Evolutionary conservation across 2,329 filamentous ascomycete species (phyloP), one percentile per base, ranked within the genome.

Genomic region (Paracoccidioides brasiliensis): DNA sequence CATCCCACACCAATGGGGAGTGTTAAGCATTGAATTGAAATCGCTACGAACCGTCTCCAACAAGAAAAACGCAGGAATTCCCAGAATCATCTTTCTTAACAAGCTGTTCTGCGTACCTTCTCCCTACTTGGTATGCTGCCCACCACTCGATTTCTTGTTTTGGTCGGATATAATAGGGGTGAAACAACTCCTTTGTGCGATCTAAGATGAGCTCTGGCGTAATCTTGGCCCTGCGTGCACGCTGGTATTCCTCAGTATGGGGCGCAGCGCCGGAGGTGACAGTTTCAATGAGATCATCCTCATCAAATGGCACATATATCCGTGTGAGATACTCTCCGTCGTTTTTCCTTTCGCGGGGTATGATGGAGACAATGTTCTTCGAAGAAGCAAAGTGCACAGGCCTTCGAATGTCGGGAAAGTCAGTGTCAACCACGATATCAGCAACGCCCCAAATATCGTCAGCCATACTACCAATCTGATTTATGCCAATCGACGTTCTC

Each of bases 351-450:
- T 88, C 85, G 30, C 85, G 77, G 0, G 86, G 86, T 56, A 91
- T 90, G 4, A 90, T 83, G 81, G 90, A 86, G 64, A 90, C 83
- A 15, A 85, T 88, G 1, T 86, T 86, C 56, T 84, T 76, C 48
- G 81, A 76, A 3, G 85, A 88, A 66, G 89, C 86, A 57, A 90
- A 86, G 0, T 84, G 86, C 63, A 83, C 86, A 74, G 86, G 85
- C 77, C 85, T 84, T 76, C 87, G 84, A 63, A 90, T 87, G 65
- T 91, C 86, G 0, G 86, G 85, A 60, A 89, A 89, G 63, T 88
- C 78, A 0, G 85, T 88, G 64, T 80, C 76, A 28, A 86, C 81
- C 2, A 88, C 82, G 38, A 85, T 79, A 63, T 89, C 85, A 74
- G 88, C 85, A 15, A 88, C 85, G 45, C 84, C 84, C 85, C 85